Conservation (phyloP, 2,329 filamentous ascomycete species). For the Epichloe scottii region DNA sequence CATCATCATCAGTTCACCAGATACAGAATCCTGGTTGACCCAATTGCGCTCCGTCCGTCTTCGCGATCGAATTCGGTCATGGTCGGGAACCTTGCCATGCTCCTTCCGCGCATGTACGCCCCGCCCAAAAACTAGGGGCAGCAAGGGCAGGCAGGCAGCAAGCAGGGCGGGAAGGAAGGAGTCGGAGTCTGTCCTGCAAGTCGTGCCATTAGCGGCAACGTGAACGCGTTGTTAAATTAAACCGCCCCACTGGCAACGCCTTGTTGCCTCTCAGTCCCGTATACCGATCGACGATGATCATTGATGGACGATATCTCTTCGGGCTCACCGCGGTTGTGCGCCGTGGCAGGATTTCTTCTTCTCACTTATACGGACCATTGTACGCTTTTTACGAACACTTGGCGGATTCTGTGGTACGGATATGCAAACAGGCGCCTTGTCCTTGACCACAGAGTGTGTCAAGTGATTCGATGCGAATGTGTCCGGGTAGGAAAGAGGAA, state of each 20-base stretch:
- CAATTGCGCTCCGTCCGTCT: background rate
- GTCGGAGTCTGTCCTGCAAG: too few relatives aligned
- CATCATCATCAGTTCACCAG: background rate
- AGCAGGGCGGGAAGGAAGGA: too few relatives aligned
- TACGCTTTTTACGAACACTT: background rate
- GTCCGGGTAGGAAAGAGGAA: background rate
- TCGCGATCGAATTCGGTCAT: conserved; percentile 1
- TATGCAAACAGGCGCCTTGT: background rate
- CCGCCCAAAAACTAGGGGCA: background rate
- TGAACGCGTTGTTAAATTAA: background rate
- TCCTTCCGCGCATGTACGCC: background rate
- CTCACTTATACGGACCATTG: background rate
- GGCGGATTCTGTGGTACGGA: conserved; percentile 1
- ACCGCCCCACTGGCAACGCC: background rate
- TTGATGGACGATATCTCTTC: background rate
- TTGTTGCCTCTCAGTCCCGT: background rate
- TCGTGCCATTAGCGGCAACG: background rate
- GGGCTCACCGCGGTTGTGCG: background rate
- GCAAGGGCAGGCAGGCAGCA: background rate
- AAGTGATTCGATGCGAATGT: background rate
- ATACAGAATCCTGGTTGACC: background rate
- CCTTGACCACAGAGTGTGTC: background rate
- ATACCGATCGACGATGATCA: background rate
- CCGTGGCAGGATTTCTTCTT: background rate
- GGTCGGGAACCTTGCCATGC: background rate